Percentiles rank a stretch among this genome's conserved stretches.
These are phyloP conservation scores for Haplographium delicatum DNA, from an alignment of 495 filamentous ascomycete genomes.

Conservation along the genomic window DNA sequence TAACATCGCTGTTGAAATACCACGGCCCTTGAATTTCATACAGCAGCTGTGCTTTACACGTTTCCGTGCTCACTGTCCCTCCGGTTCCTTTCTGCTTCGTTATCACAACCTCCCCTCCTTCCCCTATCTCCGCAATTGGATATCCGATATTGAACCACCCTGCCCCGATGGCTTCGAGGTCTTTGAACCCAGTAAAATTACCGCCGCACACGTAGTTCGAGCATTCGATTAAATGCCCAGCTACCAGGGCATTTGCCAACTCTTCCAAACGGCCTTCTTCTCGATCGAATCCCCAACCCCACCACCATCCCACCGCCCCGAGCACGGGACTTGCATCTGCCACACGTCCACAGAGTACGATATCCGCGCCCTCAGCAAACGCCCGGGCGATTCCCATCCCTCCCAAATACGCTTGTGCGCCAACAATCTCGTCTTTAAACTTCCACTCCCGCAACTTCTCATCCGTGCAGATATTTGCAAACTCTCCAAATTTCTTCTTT, in stretches of 20 bases:
- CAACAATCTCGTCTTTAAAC: constrained; percentile 51
- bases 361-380: constrained; percentile 47
- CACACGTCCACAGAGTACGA: constrained; percentile 53
- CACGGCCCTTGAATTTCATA: constrained; percentile 57
- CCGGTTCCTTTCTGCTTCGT: constrained; percentile 15
- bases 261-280: too few relatives aligned
- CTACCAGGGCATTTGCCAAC: constrained; percentile 46
- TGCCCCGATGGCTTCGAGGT: constrained; percentile 27
- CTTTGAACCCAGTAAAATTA: constrained; percentile 54
- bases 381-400: constrained; percentile 44
- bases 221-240: constrained; percentile 54
- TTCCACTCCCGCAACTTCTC: constrained; percentile 30
- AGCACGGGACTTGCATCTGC: constrained; percentile 51
- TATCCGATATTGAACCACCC: constrained; percentile 46
- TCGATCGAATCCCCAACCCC: constrained; percentile 26
- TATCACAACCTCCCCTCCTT: constrained; percentile 40
- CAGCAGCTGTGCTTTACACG: constrained; percentile 47
- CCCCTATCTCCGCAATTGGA: constrained; percentile 53
- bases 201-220: constrained; percentile 51
- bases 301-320: constrained; percentile 40
- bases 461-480: background rate
- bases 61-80: constrained; percentile 37
- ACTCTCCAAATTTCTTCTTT: background rate
- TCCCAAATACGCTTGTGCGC: constrained; percentile 49
- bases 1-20: constrained; percentile 56